Percentiles rank a stretch among this genome's conserved stretches.
These are phyloP conservation scores for Candida yuanshanica DNA, from an alignment of 805 yeast genomes.

Conservation along the genomic window DNA sequence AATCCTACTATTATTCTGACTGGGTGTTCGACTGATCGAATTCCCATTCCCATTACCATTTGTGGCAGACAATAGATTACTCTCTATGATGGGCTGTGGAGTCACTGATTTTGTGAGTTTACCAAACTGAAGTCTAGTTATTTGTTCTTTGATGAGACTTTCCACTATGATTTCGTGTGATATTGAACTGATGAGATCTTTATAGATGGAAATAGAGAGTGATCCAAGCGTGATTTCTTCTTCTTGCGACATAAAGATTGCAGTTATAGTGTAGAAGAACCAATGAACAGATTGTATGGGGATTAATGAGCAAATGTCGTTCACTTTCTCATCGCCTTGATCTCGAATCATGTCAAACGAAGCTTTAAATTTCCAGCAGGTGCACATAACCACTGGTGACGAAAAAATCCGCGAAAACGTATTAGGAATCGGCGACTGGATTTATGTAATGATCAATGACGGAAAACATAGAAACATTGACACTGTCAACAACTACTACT, in stretches of 20 bases:
- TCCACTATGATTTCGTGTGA: conserved; percentile 6
- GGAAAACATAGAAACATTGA: no score
- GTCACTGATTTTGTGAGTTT: conserved; percentile 1
- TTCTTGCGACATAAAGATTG: neutral
- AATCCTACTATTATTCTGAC: conserved; percentile 8
- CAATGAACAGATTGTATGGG: no score
- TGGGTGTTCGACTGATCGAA: conserved; percentile 1
- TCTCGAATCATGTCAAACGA: no score
- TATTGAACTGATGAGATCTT: conserved; percentile 5
- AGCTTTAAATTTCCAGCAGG: no score
- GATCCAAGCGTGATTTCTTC: neutral
- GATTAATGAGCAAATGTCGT: no score
- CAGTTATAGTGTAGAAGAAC: no score
- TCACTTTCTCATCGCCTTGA: no score
- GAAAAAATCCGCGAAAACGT: no score
- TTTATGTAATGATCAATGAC: no score
- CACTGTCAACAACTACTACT: no score
- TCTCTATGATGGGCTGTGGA: conserved; percentile 3
- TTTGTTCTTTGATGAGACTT: conserved; percentile 3
- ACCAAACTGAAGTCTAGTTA: conserved; percentile 5
- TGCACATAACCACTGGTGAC: no score
- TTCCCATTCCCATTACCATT: conserved; percentile 1
- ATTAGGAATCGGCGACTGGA: no score
- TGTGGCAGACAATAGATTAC: neutral
- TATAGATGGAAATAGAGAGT: neutral